Base-by-base conservation (phyloP, 768 basidiomycete species). In the Naganishia randhawae region DNA sequence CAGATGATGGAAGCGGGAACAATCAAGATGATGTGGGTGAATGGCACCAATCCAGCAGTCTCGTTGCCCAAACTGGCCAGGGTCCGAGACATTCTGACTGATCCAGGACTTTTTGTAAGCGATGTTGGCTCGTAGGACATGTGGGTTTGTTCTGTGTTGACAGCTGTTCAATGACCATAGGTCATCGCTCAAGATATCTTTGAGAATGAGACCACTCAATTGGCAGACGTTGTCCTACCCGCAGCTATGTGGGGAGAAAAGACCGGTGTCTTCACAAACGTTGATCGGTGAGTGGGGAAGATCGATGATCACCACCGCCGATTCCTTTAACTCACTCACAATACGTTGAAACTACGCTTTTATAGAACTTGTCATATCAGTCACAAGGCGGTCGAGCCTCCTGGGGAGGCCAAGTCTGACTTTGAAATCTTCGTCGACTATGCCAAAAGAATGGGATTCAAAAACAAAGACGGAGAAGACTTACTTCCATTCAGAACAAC, bases 21-120 rank as follows among this genome's bases (percentile, higher is more conserved):
- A 14, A 63, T 73, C 68, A 71, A 73, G 67, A 73, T 71, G 72
- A 51, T 72, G 42, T 73, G 73, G 73, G 67, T 73, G 25, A 61
- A 42, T 27, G 71, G 71, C 5, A 73, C 73, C 31, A 73, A 73
- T 63, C 68, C 70, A 11, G 71, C 71, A 0, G 73, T 73, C 16
- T 73, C 73, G 13, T 29, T 73, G 57, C 69, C 71, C 14, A 67
- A 73, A 8, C 67, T 72, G 17, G 66, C 55, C 8, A 65, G 71
- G 22, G 63, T 73, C 33, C 51, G 73, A 31, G 27, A 51, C 17
- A 70, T 65, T 42, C 31, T 73, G 29, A 65, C 68, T 25, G 61
- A 61, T 33, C 65, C 71, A 19, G 71, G 70, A 45, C 63, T 73
- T 27, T 72, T 73, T 39, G 65, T 71, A 41, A 67, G 57, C n/a